Evolutionary conservation across 2,329 filamentous ascomycete species (phyloP).

Genomic region (Chaetomiaceae sp.): DNA sequence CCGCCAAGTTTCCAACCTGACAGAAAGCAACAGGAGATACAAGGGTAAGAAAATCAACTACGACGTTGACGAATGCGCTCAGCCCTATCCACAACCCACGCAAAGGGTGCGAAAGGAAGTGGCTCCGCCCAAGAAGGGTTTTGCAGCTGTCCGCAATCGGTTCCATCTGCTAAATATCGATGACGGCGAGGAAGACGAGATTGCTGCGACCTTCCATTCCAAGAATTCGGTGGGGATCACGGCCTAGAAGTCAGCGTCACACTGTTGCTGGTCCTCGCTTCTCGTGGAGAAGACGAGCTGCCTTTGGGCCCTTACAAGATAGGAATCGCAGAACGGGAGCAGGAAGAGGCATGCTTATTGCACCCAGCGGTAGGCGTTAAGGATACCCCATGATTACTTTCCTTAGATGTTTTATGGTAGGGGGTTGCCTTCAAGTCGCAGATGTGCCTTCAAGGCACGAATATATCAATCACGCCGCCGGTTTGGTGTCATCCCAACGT

Average conservation of each 20-base stretch:
- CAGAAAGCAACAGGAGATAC: constrained; percentile 52
- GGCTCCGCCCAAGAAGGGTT: constrained; percentile 33
- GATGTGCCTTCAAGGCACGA: neutral
- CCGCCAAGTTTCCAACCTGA: constrained; percentile 14
- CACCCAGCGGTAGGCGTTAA: neutral
- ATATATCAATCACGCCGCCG: neutral
- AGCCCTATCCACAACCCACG: constrained; percentile 42
- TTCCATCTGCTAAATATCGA: constrained; percentile 57
- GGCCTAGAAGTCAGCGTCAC: constrained; percentile 20
- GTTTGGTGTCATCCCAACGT: no score
- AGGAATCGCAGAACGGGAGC: no score
- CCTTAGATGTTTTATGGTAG: neutral
- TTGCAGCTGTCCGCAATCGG: constrained; percentile 49
- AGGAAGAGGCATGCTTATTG: no score
- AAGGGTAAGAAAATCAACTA: constrained; percentile 67
- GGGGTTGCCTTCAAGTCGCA: neutral
- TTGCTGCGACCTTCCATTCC: constrained; percentile 27
- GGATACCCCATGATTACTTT: neutral
- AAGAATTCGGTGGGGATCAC: constrained; percentile 28
- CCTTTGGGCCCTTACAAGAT: no score
- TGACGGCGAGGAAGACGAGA: constrained; percentile 37
- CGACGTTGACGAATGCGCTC: constrained; percentile 67
- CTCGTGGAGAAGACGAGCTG: neutral
- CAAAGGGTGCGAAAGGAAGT: constrained; percentile 28
- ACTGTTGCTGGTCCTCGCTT: neutral